Conservation (phyloP, 306 rosid genomes). For the Sophora flavescens region DNA sequence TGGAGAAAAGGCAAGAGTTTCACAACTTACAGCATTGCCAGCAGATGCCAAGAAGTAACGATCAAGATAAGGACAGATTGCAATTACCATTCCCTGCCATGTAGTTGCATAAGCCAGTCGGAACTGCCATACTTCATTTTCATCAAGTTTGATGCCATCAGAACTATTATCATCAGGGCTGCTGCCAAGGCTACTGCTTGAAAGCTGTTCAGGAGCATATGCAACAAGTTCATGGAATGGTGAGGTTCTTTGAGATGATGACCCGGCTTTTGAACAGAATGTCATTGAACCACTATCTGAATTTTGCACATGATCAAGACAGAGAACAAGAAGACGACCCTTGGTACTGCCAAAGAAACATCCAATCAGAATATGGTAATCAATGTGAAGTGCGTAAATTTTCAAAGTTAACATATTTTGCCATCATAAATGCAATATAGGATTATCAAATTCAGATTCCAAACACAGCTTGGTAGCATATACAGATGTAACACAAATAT, state of each 20-base stretch:
- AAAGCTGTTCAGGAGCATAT: slow-evolving; percentile 79
- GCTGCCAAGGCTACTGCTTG: slow-evolving; percentile 87
- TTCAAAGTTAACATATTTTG: slow-evolving; percentile 28
- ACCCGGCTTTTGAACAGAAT: slow-evolving; percentile 77
- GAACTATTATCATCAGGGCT: slow-evolving; percentile 87
- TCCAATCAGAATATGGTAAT: slow-evolving; percentile 52
- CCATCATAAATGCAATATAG: slow-evolving; percentile 19
- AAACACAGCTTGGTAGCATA: slow-evolving; percentile 12
- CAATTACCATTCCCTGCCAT: slow-evolving; percentile 84
- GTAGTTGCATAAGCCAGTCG: slow-evolving; percentile 65
- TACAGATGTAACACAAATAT: slow-evolving; percentile 8
- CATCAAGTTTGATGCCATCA: slow-evolving; percentile 89
- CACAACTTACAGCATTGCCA: slow-evolving; percentile 79
- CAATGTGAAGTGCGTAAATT: slow-evolving; percentile 30
- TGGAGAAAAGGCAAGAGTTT: slow-evolving; percentile 21
- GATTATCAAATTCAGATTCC: slow-evolving; percentile 18
- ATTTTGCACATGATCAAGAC: slow-evolving; percentile 87
- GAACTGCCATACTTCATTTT: slow-evolving; percentile 91
- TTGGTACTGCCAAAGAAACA: slow-evolving; percentile 68
- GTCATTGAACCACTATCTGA: slow-evolving; percentile 95
- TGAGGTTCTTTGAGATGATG: slow-evolving; percentile 77
- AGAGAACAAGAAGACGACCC: slow-evolving; percentile 90
- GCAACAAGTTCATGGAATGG: slow-evolving; percentile 83
- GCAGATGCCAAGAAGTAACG: slow-evolving; percentile 93
- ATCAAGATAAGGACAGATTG: slow-evolving; percentile 91